Percentiles rank a stretch among this genome's conserved stretches.
Conservation (phyloP, 1,284 basidiomycete species). For the Ustilago loliicola region DNA sequence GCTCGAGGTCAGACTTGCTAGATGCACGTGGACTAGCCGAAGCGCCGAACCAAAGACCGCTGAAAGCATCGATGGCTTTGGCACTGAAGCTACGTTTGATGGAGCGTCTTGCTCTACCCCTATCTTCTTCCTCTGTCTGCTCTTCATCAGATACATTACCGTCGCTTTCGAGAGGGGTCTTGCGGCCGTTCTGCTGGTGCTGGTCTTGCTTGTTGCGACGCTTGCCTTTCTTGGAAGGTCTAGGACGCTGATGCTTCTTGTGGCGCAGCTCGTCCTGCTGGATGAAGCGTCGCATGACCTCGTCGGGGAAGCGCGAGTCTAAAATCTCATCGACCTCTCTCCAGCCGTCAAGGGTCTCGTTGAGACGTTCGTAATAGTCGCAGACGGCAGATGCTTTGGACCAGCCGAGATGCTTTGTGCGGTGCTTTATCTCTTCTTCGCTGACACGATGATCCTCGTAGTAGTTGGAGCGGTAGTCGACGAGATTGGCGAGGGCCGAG, state of each 20-base stretch:
- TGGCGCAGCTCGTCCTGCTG: conserved; percentile 21
- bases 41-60: conserved; percentile 56
- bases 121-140: conserved; percentile 52
- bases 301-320: conserved; percentile 66
- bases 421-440: conserved; percentile 55
- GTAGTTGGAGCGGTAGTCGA: conserved; percentile 64
- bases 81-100: conserved; percentile 58
- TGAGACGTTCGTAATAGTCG: conserved; percentile 63
- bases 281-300: conserved; percentile 66
- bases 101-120: conserved; percentile 16
- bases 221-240: conserved; percentile 29
- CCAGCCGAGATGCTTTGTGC: conserved; percentile 37
- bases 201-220: conserved; percentile 21
- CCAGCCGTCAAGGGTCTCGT: conserved; percentile 66
- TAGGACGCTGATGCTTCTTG: conserved; percentile 25
- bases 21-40: conserved; percentile 30
- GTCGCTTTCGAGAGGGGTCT: conserved; percentile 40
- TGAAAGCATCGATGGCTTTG: conserved; percentile 53
- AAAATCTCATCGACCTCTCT: conserved; percentile 68
- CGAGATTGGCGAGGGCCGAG: conserved; percentile 58
- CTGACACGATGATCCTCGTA: conserved; percentile 58
- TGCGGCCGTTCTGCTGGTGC: conserved; percentile 16
- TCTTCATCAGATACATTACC: conserved; percentile 59
- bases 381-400: conserved; percentile 49
- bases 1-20: conserved; percentile 35